Conservation (phyloP, 352 stramenopile genomes). For the Globisporangium canariense region DNA sequence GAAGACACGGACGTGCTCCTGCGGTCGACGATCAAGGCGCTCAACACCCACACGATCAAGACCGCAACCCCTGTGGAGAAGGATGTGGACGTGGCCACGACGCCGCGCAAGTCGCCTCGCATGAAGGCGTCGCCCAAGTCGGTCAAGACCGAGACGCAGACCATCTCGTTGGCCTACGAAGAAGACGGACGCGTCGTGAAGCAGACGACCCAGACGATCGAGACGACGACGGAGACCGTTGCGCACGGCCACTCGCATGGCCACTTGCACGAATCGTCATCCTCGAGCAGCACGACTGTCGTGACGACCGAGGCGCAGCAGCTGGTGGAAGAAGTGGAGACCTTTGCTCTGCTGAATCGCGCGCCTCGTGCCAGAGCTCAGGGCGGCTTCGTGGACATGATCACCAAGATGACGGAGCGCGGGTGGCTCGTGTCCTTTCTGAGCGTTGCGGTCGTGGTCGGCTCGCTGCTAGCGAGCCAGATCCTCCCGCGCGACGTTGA, state of each 20-base stretch:
- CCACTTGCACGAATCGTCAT: neutral
- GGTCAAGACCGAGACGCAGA: conserved; percentile 25
- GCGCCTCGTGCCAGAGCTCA: conserved; percentile 9
- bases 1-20: conserved; percentile 48
- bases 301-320: neutral
- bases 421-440: conserved; percentile 63
- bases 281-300: conserved; percentile 9
- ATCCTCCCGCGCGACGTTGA: conserved; percentile 33
- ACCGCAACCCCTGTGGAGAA: conserved; percentile 10
- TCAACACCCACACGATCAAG: conserved; percentile 27
- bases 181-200: conserved; percentile 18
- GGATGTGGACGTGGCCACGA: conserved; percentile 1
- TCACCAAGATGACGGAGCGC: conserved; percentile 51
- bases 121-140: conserved; percentile 13
- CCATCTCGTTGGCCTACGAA: conserved; percentile 54
- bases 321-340: conserved; percentile 17
- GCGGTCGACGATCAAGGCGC: conserved; percentile 42
- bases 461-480: conserved; percentile 59
- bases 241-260: conserved; percentile 1
- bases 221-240: conserved; percentile 9
- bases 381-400: conserved; percentile 27
- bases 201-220: conserved; percentile 11
- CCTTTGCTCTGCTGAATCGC: conserved; percentile 21
- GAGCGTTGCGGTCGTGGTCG: conserved; percentile 66
- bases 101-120: conserved; percentile 18